Evolutionary conservation across 2,329 filamentous ascomycete genomes (phyloP).

Genomic region (Aspergillus versicolor): DNA sequence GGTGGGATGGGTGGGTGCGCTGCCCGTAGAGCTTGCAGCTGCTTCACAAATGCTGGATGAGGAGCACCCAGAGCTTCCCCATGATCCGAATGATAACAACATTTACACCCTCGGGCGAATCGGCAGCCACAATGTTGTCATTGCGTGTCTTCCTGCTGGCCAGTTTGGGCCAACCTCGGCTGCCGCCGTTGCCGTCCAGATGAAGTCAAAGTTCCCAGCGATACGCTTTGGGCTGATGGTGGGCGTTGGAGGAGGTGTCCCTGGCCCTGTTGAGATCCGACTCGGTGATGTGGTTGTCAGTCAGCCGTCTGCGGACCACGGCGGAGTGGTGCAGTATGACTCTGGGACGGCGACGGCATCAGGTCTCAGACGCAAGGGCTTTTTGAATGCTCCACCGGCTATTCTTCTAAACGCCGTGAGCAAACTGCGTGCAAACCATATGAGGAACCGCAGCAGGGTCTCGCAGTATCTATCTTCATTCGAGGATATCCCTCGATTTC

Average conservation of each 20-base stretch:
- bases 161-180: neutral
- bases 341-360: constrained; percentile 19
- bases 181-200: neutral
- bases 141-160: neutral
- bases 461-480: neutral
- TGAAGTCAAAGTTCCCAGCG: neutral
- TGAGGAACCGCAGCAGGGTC: neutral
- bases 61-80: neutral
- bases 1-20: neutral
- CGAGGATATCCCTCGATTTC: neutral
- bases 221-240: neutral
- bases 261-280: constrained; percentile 24
- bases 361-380: constrained; percentile 20
- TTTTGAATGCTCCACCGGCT: constrained; percentile 14
- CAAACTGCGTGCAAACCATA: neutral
- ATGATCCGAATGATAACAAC: neutral
- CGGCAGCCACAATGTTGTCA: neutral
- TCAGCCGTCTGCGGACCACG: constrained; percentile 12
- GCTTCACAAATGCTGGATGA: neutral
- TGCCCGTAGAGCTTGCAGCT: neutral
- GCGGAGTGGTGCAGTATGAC: constrained; percentile 34
- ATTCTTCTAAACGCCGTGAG: constrained; percentile 19
- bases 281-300: constrained; percentile 33
- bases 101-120: neutral
- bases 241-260: constrained; percentile 28